A percentile compares a stretch with the other conserved stretches of the same genome.
These are phyloP conservation scores for Waltergamsia citrina DNA, from an alignment of 2,329 filamentous ascomycete species.

Conservation along the genomic window DNA sequence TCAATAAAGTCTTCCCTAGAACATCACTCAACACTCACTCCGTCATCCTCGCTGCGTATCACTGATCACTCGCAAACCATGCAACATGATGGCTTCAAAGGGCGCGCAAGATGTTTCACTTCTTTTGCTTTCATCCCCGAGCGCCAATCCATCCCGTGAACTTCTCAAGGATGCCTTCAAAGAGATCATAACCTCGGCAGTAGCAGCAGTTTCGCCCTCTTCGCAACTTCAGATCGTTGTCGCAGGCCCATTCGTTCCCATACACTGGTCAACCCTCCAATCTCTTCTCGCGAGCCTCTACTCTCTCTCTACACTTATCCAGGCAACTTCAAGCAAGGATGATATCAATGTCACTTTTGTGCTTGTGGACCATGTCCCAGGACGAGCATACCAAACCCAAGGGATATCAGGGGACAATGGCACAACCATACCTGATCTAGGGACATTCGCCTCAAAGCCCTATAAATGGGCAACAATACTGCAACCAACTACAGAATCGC, in stretches of 20 bases:
- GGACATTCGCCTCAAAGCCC: conserved; percentile 39
- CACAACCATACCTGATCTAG: conserved; percentile 37
- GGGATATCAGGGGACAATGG: conserved; percentile 29
- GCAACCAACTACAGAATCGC: conserved; percentile 54
- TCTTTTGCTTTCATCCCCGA: no score
- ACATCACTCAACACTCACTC: no score
- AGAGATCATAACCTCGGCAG: no score
- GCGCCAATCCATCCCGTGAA: no score
- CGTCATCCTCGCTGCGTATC: no score
- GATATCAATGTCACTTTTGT: conserved; percentile 63
- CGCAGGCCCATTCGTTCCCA: neutral
- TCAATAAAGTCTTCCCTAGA: no score
- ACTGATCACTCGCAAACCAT: no score
- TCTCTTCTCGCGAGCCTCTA: conserved; percentile 70
- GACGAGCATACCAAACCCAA: conserved; percentile 19
- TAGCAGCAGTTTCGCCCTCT: no score
- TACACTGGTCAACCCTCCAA: conserved; percentile 33
- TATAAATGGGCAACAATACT: conserved; percentile 58
- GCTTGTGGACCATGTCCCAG: conserved; percentile 53
- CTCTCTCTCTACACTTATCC: conserved; percentile 62
- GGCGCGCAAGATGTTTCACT: no score
- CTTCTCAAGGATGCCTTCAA: no score
- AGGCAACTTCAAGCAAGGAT: conserved; percentile 38
- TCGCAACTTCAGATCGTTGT: neutral
- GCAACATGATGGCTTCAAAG: no score